A percentile compares a stretch with the other conserved stretches of the same genome.
Conservation (phyloP, 2,329 filamentous ascomycete species). For the Botryotinia narcissicola region DNA sequence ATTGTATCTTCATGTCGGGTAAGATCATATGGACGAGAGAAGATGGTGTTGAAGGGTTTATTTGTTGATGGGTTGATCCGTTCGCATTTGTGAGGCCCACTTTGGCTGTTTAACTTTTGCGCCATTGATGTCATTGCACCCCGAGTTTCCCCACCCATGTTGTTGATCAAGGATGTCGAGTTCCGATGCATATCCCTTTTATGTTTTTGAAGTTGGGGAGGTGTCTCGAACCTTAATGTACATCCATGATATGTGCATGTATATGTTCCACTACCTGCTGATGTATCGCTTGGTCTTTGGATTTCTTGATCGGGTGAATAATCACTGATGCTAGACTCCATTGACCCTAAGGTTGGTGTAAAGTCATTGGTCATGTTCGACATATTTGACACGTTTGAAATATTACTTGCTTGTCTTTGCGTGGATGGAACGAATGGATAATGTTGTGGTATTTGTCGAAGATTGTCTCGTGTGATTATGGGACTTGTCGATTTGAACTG, state of each 20-base stretch:
- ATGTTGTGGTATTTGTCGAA: constrained; percentile 34
- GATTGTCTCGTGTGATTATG: constrained; percentile 34
- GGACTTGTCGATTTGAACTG: constrained; percentile 49
- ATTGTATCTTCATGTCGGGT: constrained; percentile 97
- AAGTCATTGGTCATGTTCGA: constrained; percentile 33
- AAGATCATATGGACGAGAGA: constrained; percentile 93
- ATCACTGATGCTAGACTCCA: constrained; percentile 43
- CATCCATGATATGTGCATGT: constrained; percentile 96
- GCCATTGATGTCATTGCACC: constrained; percentile 50
- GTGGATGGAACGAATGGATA: constrained; percentile 37
- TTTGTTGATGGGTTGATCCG: constrained; percentile 92
- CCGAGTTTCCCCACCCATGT: constrained; percentile 29
- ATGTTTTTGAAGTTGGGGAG: constrained; percentile 85
- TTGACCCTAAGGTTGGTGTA: constrained; percentile 39
- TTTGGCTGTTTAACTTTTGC: constrained; percentile 72
- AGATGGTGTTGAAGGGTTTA: constrained; percentile 91
- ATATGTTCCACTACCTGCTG: constrained; percentile 82
- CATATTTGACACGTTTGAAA: constrained; percentile 27
- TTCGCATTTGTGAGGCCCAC: constrained; percentile 89
- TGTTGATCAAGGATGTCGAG: constrained; percentile 51
- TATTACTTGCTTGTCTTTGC: constrained; percentile 30
- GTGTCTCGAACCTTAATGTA: constrained; percentile 82
- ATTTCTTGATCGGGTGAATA: constrained; percentile 38
- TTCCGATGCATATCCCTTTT: constrained; percentile 84
- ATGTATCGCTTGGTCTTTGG: constrained; percentile 57